Evolutionary conservation across 75 land plant species (phyloP).

Genomic region (Pinus taeda): DNA sequence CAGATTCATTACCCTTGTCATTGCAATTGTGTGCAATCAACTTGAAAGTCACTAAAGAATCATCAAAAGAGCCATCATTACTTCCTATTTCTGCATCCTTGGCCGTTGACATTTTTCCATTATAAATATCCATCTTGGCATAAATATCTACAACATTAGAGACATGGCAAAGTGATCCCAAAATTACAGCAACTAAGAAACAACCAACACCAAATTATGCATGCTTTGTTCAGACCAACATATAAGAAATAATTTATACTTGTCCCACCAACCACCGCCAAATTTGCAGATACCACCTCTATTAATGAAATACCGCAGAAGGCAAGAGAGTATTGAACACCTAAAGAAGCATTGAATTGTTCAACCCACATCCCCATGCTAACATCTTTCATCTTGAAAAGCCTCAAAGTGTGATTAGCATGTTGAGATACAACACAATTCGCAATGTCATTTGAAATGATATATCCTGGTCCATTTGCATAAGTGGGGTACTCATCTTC

Average conservation of each 20-base stretch:
- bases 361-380: constrained; percentile 74
- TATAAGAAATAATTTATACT: constrained; percentile 27
- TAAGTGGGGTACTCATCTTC: constrained; percentile 52
- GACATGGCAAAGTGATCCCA: constrained; percentile 31
- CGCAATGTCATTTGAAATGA: constrained; percentile 59
- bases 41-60: background rate
- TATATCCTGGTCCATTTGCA: constrained; percentile 78
- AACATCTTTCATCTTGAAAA: constrained; percentile 75
- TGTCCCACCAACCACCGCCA: too few relatives aligned
- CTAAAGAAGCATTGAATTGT: constrained; percentile 22
- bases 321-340: constrained; percentile 50
- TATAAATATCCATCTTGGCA: constrained; percentile 7
- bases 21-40: too few relatives aligned
- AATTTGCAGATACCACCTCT: too few relatives aligned
- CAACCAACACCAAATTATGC: constrained; percentile 26
- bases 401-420: constrained; percentile 38
- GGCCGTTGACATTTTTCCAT: constrained; percentile 1
- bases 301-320: too few relatives aligned
- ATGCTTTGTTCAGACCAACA: constrained; percentile 21
- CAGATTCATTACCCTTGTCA: background rate
- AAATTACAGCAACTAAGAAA: constrained; percentile 21
- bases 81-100: too few relatives aligned
- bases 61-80: too few relatives aligned
- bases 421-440: constrained; percentile 46
- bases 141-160: constrained; percentile 20